A percentile compares a stretch with the other conserved stretches of the same genome.
phyloP scores from a whole-genome alignment of 805 yeast genomes.

The Yamadazyma tumulicola region DNA sequence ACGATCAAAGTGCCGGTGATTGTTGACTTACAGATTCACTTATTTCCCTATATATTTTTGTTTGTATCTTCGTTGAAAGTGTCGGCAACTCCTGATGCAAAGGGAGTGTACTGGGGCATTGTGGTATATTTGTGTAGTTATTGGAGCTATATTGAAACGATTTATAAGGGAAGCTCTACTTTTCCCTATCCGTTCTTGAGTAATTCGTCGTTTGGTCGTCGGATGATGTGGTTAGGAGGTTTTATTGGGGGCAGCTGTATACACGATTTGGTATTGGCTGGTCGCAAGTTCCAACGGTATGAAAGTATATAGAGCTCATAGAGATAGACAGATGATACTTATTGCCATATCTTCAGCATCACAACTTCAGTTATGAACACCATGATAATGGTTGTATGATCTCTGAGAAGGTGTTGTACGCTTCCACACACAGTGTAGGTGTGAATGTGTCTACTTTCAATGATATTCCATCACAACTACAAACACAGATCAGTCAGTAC shows the following conservation, averaged over 20 bases:
- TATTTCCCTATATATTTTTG: conserved; percentile 22
- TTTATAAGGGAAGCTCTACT: conserved; percentile 3
- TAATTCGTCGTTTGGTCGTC: background rate
- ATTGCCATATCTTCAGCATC: too few species aligned
- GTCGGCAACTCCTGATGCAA: background rate
- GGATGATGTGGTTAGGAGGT: conserved; percentile 6
- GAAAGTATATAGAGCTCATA: too few species aligned
- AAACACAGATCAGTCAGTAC: too few species aligned
- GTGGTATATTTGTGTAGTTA: conserved; percentile 13
- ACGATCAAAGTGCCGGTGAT: conserved; percentile 14
- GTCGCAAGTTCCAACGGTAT: too few species aligned
- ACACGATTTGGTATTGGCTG: conserved; percentile 1
- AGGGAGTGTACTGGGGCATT: background rate
- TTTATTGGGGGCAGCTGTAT: conserved; percentile 5
- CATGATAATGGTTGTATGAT: too few species aligned
- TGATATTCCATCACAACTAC: too few species aligned
- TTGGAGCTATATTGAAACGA: conserved; percentile 16
- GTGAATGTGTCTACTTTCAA: too few species aligned
- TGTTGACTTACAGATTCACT: conserved; percentile 22
- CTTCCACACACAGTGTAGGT: too few species aligned
- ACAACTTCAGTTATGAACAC: too few species aligned
- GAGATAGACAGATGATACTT: too few species aligned
- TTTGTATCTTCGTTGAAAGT: conserved; percentile 7
- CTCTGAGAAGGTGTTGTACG: too few species aligned
- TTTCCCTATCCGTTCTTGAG: conserved; percentile 12